A percentile compares a stretch with the other conserved stretches of the same genome.
These are phyloP conservation scores for Pseudocercospora crystallina DNA, from an alignment of 2,329 filamentous ascomycete species.

Conservation along the genomic window DNA sequence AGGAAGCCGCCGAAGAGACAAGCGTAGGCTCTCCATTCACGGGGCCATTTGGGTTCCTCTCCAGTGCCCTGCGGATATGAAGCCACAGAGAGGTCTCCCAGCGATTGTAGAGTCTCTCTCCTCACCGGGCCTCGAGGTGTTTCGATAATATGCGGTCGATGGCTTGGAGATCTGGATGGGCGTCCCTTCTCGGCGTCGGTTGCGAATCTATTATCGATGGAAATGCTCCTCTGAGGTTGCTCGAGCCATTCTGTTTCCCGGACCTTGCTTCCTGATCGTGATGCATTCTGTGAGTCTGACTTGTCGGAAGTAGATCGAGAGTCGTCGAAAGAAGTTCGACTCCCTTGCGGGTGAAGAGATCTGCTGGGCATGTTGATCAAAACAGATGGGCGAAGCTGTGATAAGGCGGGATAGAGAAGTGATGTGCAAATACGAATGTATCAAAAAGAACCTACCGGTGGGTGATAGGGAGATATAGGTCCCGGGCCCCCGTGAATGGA, in stretches of 20 bases:
- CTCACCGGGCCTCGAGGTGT: constrained; percentile 19
- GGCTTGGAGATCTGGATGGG: constrained; percentile 1
- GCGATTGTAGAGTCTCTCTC: constrained; percentile 11
- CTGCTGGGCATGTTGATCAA: constrained; percentile 14
- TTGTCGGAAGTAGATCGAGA: constrained; percentile 22
- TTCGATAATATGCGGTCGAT: constrained; percentile 15
- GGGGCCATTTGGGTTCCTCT: constrained; percentile 45
- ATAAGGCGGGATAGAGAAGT: constrained; percentile 3
- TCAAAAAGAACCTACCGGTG: constrained; percentile 12
- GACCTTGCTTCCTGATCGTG: constrained; percentile 18
- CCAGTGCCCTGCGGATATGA: not conserved
- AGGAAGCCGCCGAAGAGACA: constrained; percentile 50
- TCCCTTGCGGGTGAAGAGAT: constrained; percentile 3
- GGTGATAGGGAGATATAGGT: constrained; percentile 13
- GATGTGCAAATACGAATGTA: not conserved
- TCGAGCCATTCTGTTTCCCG: constrained; percentile 12
- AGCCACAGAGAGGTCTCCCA: constrained; percentile 11
- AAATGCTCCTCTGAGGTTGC: constrained; percentile 10
- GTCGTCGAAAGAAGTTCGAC: constrained; percentile 15
- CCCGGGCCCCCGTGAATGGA: not conserved
- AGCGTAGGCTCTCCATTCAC: constrained; percentile 45
- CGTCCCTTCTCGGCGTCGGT: constrained; percentile 6
- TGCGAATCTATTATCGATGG: constrained; percentile 15
- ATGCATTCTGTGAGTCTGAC: constrained; percentile 14
- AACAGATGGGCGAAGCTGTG: not conserved